phyloP scores from a whole-genome alignment of 1,139 yeast genomes.

The Diutina sp. region DNA sequence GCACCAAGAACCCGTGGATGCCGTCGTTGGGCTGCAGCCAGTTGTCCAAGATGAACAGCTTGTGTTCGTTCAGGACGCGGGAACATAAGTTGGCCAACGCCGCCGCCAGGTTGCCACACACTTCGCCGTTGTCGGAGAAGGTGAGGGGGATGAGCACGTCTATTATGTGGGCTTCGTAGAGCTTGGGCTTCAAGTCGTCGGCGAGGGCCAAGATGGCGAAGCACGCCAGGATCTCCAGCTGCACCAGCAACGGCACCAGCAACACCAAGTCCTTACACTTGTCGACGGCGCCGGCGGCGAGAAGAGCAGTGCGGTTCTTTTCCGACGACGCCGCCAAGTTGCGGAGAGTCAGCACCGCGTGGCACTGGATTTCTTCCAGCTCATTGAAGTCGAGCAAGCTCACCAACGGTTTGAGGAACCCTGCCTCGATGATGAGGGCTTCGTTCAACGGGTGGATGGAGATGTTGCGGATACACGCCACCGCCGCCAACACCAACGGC shows the following conservation, averaged over 20 bases:
- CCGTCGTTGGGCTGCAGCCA: slow-evolving; percentile 84
- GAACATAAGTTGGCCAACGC: slow-evolving; percentile 94
- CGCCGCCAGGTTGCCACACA: slow-evolving; percentile 97
- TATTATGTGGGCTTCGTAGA: slow-evolving; percentile 74
- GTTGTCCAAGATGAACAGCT: slow-evolving; percentile 56
- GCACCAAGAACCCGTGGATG: slow-evolving; percentile 66
- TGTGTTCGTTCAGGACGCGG: slow-evolving; percentile 66
- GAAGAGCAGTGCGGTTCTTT: slow-evolving; percentile 79
- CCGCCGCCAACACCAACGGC: slow-evolving; percentile 89
- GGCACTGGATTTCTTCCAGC: slow-evolving; percentile 94
- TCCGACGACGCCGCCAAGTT: slow-evolving; percentile 94
- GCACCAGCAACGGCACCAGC: slow-evolving; percentile 76
- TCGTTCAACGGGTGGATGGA: slow-evolving; percentile 95
- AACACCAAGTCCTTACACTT: slow-evolving; percentile 84
- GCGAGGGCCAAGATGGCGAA: slow-evolving; percentile 94
- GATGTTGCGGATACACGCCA: slow-evolving; percentile 93
- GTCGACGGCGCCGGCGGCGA: slow-evolving; percentile 92
- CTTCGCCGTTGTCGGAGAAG: slow-evolving; percentile 79
- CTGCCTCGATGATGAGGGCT: slow-evolving; percentile 90
- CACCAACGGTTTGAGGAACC: slow-evolving; percentile 84
- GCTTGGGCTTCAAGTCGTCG: slow-evolving; percentile 80
- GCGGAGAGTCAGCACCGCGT: slow-evolving; percentile 89
- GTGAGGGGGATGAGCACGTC: slow-evolving; percentile 89
- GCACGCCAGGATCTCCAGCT: slow-evolving; percentile 94
- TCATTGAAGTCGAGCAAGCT: slow-evolving; percentile 73